A percentile compares a stretch with the other conserved stretches of the same genome.
Conservation (phyloP, 441 rosid genomes). For the Sinapis alba region DNA sequence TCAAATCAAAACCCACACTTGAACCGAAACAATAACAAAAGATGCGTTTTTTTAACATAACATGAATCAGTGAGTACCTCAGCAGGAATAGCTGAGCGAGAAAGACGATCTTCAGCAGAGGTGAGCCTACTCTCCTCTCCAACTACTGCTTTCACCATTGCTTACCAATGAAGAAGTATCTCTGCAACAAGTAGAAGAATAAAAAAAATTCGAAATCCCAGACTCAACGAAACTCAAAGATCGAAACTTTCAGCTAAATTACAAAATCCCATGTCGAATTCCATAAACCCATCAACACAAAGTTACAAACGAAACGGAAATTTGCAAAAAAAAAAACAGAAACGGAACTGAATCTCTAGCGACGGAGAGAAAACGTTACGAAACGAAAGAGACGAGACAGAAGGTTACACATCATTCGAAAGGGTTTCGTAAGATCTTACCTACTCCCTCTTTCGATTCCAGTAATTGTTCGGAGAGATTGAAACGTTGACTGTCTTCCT, state of each 20-base stretch:
- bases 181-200: constrained; percentile 12
- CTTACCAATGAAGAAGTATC: neutral
- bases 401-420: neutral
- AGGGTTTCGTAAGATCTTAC: constrained; percentile 14
- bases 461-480: neutral
- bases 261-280: neutral
- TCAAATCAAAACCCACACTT: neutral
- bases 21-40: neutral
- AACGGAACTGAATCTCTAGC: constrained; percentile 1
- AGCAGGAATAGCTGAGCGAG: constrained; percentile 60
- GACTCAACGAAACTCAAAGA: constrained; percentile 9
- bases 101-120: constrained; percentile 70
- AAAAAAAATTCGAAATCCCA: neutral
- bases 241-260: neutral
- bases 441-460: constrained; percentile 1
- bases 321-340: constrained; percentile 21
- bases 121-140: constrained; percentile 81
- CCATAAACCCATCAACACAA: neutral
- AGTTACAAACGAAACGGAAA: neutral
- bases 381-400: neutral
- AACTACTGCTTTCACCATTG: constrained; percentile 83
- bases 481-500: neutral
- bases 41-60: neutral
- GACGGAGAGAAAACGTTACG: neutral
- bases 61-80: constrained; percentile 44